These are phyloP conservation scores for Zygnema circumcarinatum DNA, from an alignment of 139 green algal genomes.

Conservation along the genomic window DNA sequence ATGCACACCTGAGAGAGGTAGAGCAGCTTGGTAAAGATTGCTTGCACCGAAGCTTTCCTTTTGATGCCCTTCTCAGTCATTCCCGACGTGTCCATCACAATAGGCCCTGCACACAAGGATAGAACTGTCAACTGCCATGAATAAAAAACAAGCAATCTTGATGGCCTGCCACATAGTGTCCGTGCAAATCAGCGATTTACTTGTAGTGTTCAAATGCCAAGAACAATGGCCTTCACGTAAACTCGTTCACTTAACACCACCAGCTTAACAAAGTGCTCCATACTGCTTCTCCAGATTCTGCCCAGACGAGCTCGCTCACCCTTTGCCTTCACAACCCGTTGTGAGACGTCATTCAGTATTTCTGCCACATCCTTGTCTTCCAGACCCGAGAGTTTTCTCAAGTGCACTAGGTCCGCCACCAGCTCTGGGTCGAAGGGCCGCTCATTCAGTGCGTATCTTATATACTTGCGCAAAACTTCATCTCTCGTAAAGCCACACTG, in stretches of 20 bases:
- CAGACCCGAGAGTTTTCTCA: slow-evolving; percentile 78
- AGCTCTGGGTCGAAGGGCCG: slow-evolving; percentile 86
- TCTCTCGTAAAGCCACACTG: slow-evolving; percentile 78
- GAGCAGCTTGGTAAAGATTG: slow-evolving; percentile 93
- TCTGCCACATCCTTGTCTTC: slow-evolving; percentile 77
- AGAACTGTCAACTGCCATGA: neutral
- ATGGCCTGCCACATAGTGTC: neutral
- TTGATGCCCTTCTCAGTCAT: slow-evolving; percentile 72
- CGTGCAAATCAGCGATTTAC: neutral
- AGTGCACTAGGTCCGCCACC: slow-evolving; percentile 86
- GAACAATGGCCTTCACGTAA: no score
- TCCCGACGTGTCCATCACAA: slow-evolving; percentile 64
- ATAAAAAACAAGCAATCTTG: neutral
- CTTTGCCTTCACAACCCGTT: slow-evolving; percentile 88
- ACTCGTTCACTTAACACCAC: no score
- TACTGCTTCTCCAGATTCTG: no score
- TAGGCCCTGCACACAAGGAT: slow-evolving; percentile 56
- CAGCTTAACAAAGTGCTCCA: no score
- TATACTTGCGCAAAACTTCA: slow-evolving; percentile 96
- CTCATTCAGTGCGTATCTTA: slow-evolving; percentile 94
- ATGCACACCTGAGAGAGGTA: slow-evolving; percentile 89
- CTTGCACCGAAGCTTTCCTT: slow-evolving; percentile 82
- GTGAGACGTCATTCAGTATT: slow-evolving; percentile 80
- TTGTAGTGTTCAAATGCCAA: neutral
- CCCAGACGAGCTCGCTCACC: no score